Base-by-base conservation (phyloP, 352 stramenopile genomes). In the Phytopythium chamaehyphon region DNA sequence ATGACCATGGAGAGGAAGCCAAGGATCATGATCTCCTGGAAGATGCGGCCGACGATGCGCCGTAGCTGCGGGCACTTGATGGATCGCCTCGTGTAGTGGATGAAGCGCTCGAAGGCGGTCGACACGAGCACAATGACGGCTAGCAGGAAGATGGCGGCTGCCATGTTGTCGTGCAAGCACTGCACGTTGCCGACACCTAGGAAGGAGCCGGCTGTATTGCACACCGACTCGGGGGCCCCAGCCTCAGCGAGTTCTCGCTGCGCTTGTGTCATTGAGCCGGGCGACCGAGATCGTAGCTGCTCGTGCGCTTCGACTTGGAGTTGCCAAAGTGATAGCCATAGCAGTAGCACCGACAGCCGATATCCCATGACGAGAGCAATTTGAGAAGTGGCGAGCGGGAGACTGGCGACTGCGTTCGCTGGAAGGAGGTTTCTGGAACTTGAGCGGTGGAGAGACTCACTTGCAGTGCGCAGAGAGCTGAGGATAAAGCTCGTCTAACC, bases 21-120 rank as follows among this genome's bases (percentile, higher is more conserved):
- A 71, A 95, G 73, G 66, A 92, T 88, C 82, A 93, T 91, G 22
- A 95, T 67, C 49, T 95, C 84, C 51, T 95, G 79, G 58, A 95
- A 93, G 42, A 95, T 81, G 40, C 84, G 82, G 64, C 91, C 81
- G 23, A 92, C 82, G 51, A 95, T 90, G 52, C 78, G 82, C 45
- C 71, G 69, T 43, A 95, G 76, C 55, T 95, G 84, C 26, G 84
- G 82, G 47, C 84, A 95, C 38, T 69, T 58, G 53, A 95, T 89
- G 37, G 57, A 57, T 9, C 55, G 64, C 31, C 76, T 82, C 46
- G 80, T 56, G 26, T 50, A 60, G 35, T 77, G 58, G 49, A 92
- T 79, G 6, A 76, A 12, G 22, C 63, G 60, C 28, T 93, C 82
- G 23, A 93, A 66, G 23, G 70, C 59, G 19, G 90, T 73, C 3